Conservation (phyloP, 176 grass and related monocot genomes). For the Calamus simplicifolius region DNA sequence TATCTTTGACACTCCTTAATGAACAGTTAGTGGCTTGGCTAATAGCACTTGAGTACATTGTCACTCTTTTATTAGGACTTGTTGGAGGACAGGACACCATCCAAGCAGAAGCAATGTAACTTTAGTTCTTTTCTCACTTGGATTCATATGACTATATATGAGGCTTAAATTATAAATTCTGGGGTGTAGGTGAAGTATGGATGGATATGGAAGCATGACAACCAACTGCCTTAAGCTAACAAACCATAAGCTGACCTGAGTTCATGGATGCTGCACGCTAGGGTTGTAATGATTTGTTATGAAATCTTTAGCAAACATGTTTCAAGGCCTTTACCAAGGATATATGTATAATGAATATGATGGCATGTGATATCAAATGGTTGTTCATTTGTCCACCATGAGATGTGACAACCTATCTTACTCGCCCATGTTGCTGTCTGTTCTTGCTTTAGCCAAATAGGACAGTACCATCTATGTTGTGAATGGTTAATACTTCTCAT, state of each 20-base stretch:
- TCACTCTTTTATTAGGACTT: too few species aligned
- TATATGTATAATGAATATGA: slow-evolving; percentile 16
- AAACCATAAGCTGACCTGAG: neutral
- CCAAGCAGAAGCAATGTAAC: too few species aligned
- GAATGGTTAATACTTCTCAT: slow-evolving; percentile 27
- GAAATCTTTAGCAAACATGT: slow-evolving; percentile 21
- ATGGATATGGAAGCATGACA: too few species aligned
- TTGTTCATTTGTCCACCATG: slow-evolving; percentile 39
- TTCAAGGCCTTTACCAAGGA: slow-evolving; percentile 4
- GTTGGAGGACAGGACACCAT: too few species aligned
- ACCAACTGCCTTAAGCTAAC: neutral
- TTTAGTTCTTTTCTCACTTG: too few species aligned
- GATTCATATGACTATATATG: too few species aligned
- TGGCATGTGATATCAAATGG: slow-evolving; percentile 46
- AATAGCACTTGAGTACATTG: too few species aligned
- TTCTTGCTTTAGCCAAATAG: neutral
- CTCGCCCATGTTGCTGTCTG: slow-evolving; percentile 20
- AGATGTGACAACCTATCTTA: slow-evolving; percentile 33
- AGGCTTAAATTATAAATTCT: too few species aligned
- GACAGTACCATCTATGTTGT: slow-evolving; percentile 18
- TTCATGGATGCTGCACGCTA: slow-evolving; percentile 16
- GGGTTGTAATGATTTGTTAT: slow-evolving; percentile 27
- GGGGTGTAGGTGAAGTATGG: too few species aligned
- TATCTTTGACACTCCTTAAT: too few species aligned
- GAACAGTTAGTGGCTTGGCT: too few species aligned